Base-by-base conservation (phyloP, 202 grass and related monocot genomes). In the Elaeis oleifera region DNA sequence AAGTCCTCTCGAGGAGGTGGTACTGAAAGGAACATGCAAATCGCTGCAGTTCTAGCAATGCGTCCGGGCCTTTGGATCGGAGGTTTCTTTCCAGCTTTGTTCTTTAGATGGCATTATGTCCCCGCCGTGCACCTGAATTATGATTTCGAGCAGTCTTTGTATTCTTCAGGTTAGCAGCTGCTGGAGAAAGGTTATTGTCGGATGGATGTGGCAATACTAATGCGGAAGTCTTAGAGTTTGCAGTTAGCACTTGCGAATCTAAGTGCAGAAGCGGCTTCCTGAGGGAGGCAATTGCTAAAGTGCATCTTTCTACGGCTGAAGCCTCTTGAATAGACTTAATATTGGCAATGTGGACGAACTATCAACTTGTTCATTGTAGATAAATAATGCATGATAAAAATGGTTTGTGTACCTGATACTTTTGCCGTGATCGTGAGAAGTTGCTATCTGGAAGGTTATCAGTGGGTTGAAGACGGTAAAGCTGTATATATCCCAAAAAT, bases 251-350 rank as follows among this genome's bases (percentile, higher is more conserved):
- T 27, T 63, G 77, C 65, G 80, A 92, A 60, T 49, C 62, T 25
- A 86, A 89, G 71, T 80, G 82, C 21, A 71, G 77, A 84, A 87
- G 82, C 73, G 83, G 67, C 65, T 89, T 84, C 58, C 54, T 81
- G 54, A 72, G 60, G 5, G 75, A 92, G 65, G 61, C 79, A 5
- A 70, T 63, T 48, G 56, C 80, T 16, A 74, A 82, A 71, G 71
- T 94, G 79, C 85, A 86, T 76, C 84, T 97, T 64, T 89, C 84
- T 3, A 79, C 53, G 1, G 76, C 84, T 1, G 84, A 91, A 69
- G 92, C 74, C n/a, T 89, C 84, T 32, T 89, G 68, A 89, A 44
- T 44, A 13, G 36, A 44, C 36, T 11, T 44, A 31, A 31, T 31
- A 6, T 31, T 31, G 28, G 1, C 36, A 44, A 3, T 2, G 9